These are phyloP conservation scores for Thielaviopsis musarum DNA, from an alignment of 2,329 filamentous ascomycete genomes.

Conservation along the genomic window DNA sequence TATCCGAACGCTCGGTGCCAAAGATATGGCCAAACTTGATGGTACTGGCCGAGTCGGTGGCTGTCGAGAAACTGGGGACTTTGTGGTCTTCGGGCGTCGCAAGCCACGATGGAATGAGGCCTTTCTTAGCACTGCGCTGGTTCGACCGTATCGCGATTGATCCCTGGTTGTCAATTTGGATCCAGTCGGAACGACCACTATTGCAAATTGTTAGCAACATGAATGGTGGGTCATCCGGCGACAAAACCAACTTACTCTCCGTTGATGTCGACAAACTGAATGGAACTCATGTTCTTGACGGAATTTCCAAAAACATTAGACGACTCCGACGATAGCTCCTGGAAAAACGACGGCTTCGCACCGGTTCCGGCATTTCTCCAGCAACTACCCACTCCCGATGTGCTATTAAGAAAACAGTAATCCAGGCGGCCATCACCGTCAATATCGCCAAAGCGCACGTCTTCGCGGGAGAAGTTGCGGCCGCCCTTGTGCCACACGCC, in stretches of 20 bases:
- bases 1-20: conserved; percentile 6
- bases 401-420: conserved; percentile 16
- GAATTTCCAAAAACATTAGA: conserved; percentile 3
- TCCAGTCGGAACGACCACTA: conserved; percentile 5
- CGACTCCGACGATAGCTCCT: conserved; percentile 14
- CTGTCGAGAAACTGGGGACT: background rate
- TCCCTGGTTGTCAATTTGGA: conserved; percentile 18
- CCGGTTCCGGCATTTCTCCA: conserved; percentile 20
- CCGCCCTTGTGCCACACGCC: conserved; percentile 3
- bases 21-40: conserved; percentile 14
- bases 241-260: conserved; percentile 8
- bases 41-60: background rate
- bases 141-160: conserved; percentile 17
- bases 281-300: conserved; percentile 12
- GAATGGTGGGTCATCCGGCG: background rate
- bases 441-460: conserved; percentile 19
- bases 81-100: background rate
- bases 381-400: conserved; percentile 15
- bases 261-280: conserved; percentile 15
- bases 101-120: conserved; percentile 11
- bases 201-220: conserved; percentile 12
- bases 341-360: conserved; percentile 20
- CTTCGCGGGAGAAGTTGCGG: conserved; percentile 11
- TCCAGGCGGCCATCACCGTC: conserved; percentile 21
- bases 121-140: conserved; percentile 9